Base-by-base conservation (phyloP, 2,329 filamentous ascomycete species). In the Trichoderma citrinoviride region DNA sequence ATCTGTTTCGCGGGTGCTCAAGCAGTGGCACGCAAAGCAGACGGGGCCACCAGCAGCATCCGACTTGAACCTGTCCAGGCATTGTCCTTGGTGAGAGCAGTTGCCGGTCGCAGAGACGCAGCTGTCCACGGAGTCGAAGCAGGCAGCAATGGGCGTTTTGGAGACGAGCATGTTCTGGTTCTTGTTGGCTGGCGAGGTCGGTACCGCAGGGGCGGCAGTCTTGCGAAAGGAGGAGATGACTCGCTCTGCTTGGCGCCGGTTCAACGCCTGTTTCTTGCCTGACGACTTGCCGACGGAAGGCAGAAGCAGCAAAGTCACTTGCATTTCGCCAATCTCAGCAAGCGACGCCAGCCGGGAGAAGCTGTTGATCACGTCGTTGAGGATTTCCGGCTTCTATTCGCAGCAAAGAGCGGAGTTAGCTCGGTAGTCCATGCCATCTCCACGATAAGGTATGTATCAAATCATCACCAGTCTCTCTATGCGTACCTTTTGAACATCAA, bases 1-100 rank as follows among this genome's bases (percentile, higher is more conserved):
- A n/a, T 82, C 80, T 58, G 82, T 80, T 10, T 19, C 12, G 40
- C 80, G 76, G 33, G 87, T 90, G 47, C 84, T 79, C 61, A 81
- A 79, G 80, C 95, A 99, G 68, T 81, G 81, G 81, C 95, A 99
- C 65, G 85, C 82, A 75, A 89, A 98, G 84, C 94, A 98, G 40
- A 81, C 78, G 12, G 76, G 70, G 52, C 71, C 75, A 12, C 77
- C 76, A 65, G 82, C 81, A 60, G 75, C 73, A 15, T 78, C 75
- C 58, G 74, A 75, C 47, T 78, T 78, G 68, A 85, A 93, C 73
- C 89, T 90, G 75, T 90, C 82, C 69, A 83, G 80, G 81, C 95
- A 98, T 29, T 77, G 73, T 53, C 95, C 95, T 77, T 95, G 93
- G 62, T 90, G 87, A 15, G 90, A 92, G 83, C 95, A 99, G 74